Evolutionary conservation across 768 basidiomycete species (phyloP), one percentile per base, ranked within the genome.

Genomic region (Hemileccinum rubropunctum): DNA sequence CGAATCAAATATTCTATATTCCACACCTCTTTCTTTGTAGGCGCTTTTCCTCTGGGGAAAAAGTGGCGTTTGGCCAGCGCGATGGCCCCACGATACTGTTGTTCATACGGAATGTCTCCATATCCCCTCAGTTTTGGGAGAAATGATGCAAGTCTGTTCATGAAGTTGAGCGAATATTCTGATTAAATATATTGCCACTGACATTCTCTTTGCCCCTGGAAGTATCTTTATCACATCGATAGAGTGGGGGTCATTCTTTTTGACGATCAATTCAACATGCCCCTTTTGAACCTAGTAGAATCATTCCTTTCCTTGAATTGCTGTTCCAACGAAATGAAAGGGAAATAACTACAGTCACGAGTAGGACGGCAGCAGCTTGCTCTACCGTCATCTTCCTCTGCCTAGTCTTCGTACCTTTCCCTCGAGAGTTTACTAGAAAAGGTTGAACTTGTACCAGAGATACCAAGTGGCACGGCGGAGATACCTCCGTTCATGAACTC

Each of bases 91-190:
- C 58, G 62, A 30, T 66, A 66, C 39, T 67, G 55, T 39, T 54
- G 47, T 13, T 58, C 56, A 12, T 65, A 65, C 7, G 62, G 58
- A 3, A 67, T 53, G 32, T 67, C 51, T 8, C 63, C 64, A 13
- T 62, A 67, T 27, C 62, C 65, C 40, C 62, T 57, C 26, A 66
- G 35, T 33, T 67, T 67, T 1, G 62, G 65, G 45, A 66, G 58
- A 36, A 67, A 65, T 5, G 56, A 42, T 10, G 60, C 53, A 14
- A 67, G 60, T 48, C 64, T 66, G 44, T 49, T 17, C 36, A 35
- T 8, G 8, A 6, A 21, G 28, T 43, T 52, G 14, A 58, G 41
- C 21, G 1, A 36, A 27, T 23, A 20, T n/a, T 6, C 21, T 3
- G 9, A 20, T 15, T 9, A 43, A 30, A 51, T 7, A 32, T 6